A percentile compares a stretch with the other conserved stretches of the same genome.
Conservation (phyloP, 768 basidiomycete genomes). For the Mycena capillaripes region DNA sequence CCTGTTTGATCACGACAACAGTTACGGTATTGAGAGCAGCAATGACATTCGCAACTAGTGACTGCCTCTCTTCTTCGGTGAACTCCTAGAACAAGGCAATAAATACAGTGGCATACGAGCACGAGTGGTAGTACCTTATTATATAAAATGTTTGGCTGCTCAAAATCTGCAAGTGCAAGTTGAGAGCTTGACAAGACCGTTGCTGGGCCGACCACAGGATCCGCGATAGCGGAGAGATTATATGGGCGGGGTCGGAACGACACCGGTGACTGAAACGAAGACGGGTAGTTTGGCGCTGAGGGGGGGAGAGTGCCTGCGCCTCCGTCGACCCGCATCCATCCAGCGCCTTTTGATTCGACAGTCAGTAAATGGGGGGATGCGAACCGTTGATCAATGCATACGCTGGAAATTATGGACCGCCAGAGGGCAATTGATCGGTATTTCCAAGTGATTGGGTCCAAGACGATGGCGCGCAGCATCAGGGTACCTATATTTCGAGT, state of each 20-base stretch:
- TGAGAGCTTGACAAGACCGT: slow-evolving; percentile 7
- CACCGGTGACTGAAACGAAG: slow-evolving; percentile 33
- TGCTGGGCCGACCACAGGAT: slow-evolving; percentile 22
- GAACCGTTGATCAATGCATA: neutral
- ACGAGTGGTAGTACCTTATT: slow-evolving; percentile 10
- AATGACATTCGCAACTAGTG: slow-evolving; percentile 30
- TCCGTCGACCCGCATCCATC: slow-evolving; percentile 33
- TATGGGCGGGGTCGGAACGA: slow-evolving; percentile 24
- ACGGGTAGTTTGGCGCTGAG: slow-evolving; percentile 33
- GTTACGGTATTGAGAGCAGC: slow-evolving; percentile 23
- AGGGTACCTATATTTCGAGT: slow-evolving; percentile 7
- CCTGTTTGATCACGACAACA: slow-evolving; percentile 23
- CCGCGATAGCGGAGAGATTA: slow-evolving; percentile 30
- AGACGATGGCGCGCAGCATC: slow-evolving; percentile 34
- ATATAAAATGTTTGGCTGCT: slow-evolving; percentile 30
- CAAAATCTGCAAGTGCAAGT: slow-evolving; percentile 29
- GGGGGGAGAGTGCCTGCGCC: slow-evolving; percentile 31
- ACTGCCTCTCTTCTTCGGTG: slow-evolving; percentile 26
- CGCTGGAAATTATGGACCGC: slow-evolving; percentile 33
- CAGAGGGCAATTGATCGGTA: slow-evolving; percentile 35
- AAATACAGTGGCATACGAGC: neutral
- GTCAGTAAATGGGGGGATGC: neutral
- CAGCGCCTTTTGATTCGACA: slow-evolving; percentile 21
- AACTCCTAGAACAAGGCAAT: slow-evolving; percentile 21
- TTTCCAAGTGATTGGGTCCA: slow-evolving; percentile 34